Conservation (phyloP, 345 rosid species). For the Salix dunnii region DNA sequence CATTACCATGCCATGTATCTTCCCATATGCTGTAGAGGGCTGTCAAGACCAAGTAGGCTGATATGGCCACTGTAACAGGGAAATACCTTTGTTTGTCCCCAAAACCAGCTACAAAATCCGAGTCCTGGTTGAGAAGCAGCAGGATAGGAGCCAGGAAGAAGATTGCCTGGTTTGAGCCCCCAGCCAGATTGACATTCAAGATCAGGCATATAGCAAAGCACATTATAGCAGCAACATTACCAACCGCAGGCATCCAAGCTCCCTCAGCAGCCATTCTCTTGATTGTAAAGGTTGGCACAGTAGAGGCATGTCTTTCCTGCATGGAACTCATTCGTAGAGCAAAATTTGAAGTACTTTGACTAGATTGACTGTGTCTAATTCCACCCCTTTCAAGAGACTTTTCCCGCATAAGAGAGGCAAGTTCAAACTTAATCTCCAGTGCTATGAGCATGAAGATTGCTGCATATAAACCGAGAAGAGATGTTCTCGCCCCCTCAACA, state of each 20-base stretch:
- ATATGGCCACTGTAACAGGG: slow-evolving; percentile 76
- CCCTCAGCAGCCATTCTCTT: slow-evolving; percentile 95
- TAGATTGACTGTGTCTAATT: slow-evolving; percentile 53
- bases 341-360: slow-evolving; percentile 51
- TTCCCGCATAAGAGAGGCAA: slow-evolving; percentile 89
- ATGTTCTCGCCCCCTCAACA: slow-evolving; percentile 97
- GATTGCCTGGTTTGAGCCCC: slow-evolving; percentile 92
- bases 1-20: slow-evolving; percentile 84
- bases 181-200: slow-evolving; percentile 71
- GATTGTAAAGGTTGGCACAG: slow-evolving; percentile 69
- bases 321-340: slow-evolving; percentile 83
- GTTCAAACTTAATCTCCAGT: slow-evolving; percentile 83
- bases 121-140: slow-evolving; percentile 95
- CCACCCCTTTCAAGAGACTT: slow-evolving; percentile 71
- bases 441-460: slow-evolving; percentile 97
- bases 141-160: slow-evolving; percentile 94
- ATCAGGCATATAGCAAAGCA: slow-evolving; percentile 96
- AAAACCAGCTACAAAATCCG: slow-evolving; percentile 91
- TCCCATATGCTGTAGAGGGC: slow-evolving; percentile 70
- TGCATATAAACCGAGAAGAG: slow-evolving; percentile 95
- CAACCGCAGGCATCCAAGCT: slow-evolving; percentile 99
- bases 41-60: slow-evolving; percentile 69
- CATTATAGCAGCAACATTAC: slow-evolving; percentile 88
- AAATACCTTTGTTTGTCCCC: slow-evolving; percentile 98
- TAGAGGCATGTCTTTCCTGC: slow-evolving; percentile 81